These are phyloP conservation scores for Penicillium sclerotiorum DNA, from an alignment of 2,329 filamentous ascomycete species.

Conservation along the genomic window DNA sequence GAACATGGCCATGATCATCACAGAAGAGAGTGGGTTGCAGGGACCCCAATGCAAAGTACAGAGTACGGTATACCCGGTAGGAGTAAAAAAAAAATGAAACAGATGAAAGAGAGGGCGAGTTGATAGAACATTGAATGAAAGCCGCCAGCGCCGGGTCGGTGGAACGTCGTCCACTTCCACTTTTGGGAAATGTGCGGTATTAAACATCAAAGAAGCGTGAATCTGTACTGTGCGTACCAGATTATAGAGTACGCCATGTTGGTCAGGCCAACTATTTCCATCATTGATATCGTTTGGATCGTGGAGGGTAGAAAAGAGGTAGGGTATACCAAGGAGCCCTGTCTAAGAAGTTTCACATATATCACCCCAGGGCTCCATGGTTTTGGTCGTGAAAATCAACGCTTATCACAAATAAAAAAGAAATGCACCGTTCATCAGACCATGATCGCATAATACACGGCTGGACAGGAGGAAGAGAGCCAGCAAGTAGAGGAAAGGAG, in stretches of 20 bases:
- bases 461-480: slow-evolving; percentile 4
- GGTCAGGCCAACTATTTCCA: slow-evolving; percentile 3
- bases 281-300: slow-evolving; percentile 21
- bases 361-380: neutral
- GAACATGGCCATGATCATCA: slow-evolving; percentile 22
- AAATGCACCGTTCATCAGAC: slow-evolving; percentile 30
- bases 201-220: slow-evolving; percentile 6
- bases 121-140: slow-evolving; percentile 1
- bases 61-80: neutral
- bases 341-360: neutral
- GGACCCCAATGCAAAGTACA: slow-evolving; percentile 14
- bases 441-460: slow-evolving; percentile 25
- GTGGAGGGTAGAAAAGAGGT: slow-evolving; percentile 6
- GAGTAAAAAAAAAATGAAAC: slow-evolving; percentile 3
- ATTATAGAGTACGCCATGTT: too few species aligned
- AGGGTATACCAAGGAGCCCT: neutral
- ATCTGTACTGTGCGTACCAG: neutral
- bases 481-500: slow-evolving; percentile 10
- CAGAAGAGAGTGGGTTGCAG: slow-evolving; percentile 7
- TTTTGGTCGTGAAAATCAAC: slow-evolving; percentile 19
- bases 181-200: slow-evolving; percentile 6
- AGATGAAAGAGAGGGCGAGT: slow-evolving; percentile 4
- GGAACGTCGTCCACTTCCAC: slow-evolving; percentile 7
- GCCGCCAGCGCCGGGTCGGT: slow-evolving; percentile 10
- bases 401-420: slow-evolving; percentile 18